Percentiles rank a stretch among this genome's conserved stretches.
Conservation (phyloP, 2,329 filamentous ascomycete species). For the Xylaria sp. region DNA sequence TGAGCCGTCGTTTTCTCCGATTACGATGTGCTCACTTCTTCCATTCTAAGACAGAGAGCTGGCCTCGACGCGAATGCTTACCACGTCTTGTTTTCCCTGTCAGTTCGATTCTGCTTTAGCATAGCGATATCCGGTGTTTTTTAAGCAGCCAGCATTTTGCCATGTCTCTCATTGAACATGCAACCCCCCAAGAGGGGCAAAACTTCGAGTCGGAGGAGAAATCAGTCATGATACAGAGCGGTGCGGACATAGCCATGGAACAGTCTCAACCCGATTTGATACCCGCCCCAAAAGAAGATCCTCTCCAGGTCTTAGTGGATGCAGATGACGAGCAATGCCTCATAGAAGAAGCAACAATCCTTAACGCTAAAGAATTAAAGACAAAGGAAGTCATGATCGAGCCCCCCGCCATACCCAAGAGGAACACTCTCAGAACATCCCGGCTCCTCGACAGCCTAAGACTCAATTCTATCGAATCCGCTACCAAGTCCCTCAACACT, state of each 20-base stretch:
- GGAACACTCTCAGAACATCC: conserved; percentile 61
- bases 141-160: conserved; percentile 16
- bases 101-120: conserved; percentile 26
- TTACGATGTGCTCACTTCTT: conserved; percentile 35
- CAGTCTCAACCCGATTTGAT: conserved; percentile 39
- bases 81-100: conserved; percentile 36
- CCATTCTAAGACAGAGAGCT: conserved; percentile 40
- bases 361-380: conserved; percentile 43
- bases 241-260: conserved; percentile 29
- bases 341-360: conserved; percentile 44
- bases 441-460: conserved; percentile 56
- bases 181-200: conserved; percentile 22
- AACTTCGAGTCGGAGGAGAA: conserved; percentile 2
- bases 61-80: conserved; percentile 38
- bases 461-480: conserved; percentile 48
- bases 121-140: conserved; percentile 17
- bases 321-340: conserved; percentile 45
- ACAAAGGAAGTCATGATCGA: conserved; percentile 42
- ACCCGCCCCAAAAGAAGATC: conserved; percentile 39
- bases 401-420: conserved; percentile 60
- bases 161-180: conserved; percentile 31
- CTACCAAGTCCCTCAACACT: conserved; percentile 51
- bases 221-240: conserved; percentile 25
- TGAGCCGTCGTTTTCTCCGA: conserved; percentile 25
- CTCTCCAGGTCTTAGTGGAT: conserved; percentile 43